phyloP scores from a whole-genome alignment of 2,329 filamentous ascomycete genomes.

The Colletotrichum sp. region DNA sequence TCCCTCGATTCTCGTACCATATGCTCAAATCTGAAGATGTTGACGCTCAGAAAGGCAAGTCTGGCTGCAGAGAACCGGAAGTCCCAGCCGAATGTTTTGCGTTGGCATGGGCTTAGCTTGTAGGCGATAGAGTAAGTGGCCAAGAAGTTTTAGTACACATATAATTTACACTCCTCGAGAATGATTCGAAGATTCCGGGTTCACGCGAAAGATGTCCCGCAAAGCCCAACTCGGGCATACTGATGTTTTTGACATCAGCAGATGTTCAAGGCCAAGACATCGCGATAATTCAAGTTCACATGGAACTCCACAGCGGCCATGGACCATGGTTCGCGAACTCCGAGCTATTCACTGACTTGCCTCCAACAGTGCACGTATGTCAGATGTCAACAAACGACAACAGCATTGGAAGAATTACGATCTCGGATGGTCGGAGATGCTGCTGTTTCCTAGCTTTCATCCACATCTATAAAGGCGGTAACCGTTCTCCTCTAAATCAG shows the following conservation, averaged over 20 bases:
- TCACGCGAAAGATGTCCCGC: not conserved
- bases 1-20: not conserved
- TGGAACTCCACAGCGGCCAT: not conserved
- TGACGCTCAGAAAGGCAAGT: not conserved
- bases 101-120: not conserved
- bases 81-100: not conserved
- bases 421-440: not conserved
- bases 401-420: not conserved
- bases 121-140: not conserved
- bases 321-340: not conserved
- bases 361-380: not conserved
- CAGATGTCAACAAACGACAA: not conserved
- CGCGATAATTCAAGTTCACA: not conserved
- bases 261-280: not conserved
- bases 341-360: not conserved
- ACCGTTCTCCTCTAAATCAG: accelerated
- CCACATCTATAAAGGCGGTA: not conserved
- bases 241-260: not conserved
- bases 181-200: not conserved
- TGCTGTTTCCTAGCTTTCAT: not conserved
- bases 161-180: not conserved
- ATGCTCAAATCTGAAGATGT: not conserved
- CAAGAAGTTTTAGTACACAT: not conserved
- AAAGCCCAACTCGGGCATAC: not conserved
- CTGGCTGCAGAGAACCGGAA: not conserved